Evolutionary conservation across 2,329 filamentous ascomycete species (phyloP).

Genomic region (Fusarium secorum): DNA sequence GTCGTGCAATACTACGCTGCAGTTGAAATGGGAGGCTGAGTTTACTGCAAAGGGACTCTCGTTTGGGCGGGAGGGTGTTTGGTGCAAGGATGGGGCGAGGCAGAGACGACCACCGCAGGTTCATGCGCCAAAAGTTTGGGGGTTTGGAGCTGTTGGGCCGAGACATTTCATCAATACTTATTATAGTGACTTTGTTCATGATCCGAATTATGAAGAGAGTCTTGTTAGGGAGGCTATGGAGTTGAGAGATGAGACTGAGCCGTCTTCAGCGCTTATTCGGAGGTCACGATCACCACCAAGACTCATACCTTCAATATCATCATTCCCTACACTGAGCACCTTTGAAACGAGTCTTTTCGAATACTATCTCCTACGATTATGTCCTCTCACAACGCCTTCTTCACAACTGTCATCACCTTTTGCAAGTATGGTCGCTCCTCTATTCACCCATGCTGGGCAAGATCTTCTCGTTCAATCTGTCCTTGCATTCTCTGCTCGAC

Average conservation of each 20-base stretch:
- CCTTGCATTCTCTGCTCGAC: conserved; percentile 32
- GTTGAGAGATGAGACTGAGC: conserved; percentile 6
- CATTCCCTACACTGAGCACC: conserved; percentile 15
- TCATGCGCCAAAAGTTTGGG: background rate
- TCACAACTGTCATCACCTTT: conserved; percentile 28
- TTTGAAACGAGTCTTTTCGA: conserved; percentile 27
- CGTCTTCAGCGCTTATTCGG: background rate
- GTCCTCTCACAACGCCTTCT: conserved; percentile 36
- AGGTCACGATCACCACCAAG: background rate
- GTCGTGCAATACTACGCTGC: conserved; percentile 14
- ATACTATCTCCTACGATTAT: conserved; percentile 34
- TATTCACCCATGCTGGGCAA: conserved; percentile 31
- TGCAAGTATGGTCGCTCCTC: conserved; percentile 28
- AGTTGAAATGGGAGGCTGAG: conserved; percentile 44
- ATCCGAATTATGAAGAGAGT: conserved; percentile 21
- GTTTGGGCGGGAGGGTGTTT: conserved; percentile 44
- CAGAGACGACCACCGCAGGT: background rate
- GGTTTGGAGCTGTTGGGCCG: background rate
- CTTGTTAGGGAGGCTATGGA: conserved; percentile 19
- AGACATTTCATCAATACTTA: conserved; percentile 37
- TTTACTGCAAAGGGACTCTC: conserved; percentile 39
- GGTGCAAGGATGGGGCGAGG: conserved; percentile 31
- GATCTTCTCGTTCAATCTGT: conserved; percentile 31
- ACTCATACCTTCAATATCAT: conserved; percentile 9
- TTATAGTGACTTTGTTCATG: conserved; percentile 19